Conservation (phyloP, 805 yeast species). For the Zygoascus ofunaensis region DNA sequence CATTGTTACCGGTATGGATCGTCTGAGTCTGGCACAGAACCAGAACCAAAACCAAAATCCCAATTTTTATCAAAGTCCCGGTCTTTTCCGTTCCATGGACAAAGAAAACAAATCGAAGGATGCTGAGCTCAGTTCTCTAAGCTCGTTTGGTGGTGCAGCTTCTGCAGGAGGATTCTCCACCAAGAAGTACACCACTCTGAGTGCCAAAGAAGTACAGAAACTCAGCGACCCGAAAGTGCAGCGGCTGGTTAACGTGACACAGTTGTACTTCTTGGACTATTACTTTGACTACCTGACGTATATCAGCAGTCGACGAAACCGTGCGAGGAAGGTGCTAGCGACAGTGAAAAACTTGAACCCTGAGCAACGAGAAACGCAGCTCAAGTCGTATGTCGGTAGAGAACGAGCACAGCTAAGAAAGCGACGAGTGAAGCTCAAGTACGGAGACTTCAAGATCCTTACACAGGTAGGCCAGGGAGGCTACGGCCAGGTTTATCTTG, state of each 20-base stretch:
- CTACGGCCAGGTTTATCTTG: conserved; percentile 96
- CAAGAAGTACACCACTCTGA: conserved; percentile 5
- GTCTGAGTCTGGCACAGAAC: conserved; percentile 8
- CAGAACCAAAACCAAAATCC: conserved; percentile 5
- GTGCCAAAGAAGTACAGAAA: conserved; percentile 20
- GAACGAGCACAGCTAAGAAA: conserved; percentile 81
- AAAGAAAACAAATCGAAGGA: background rate
- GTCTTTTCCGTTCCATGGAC: too few species aligned
- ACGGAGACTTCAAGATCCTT: conserved; percentile 90
- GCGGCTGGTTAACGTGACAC: conserved; percentile 83
- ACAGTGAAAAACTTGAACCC: conserved; percentile 31
- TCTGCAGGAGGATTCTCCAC: background rate
- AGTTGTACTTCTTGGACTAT: conserved; percentile 87
- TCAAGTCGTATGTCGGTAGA: conserved; percentile 73
- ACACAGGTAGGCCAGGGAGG: conserved; percentile 99
- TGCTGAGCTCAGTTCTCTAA: background rate
- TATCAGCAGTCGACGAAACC: conserved; percentile 74
- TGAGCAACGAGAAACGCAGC: conserved; percentile 43
- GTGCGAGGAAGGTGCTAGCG: conserved; percentile 61
- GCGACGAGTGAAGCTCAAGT: conserved; percentile 83
- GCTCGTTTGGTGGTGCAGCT: too few species aligned
- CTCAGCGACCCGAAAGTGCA: conserved; percentile 70
- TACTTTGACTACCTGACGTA: conserved; percentile 95
- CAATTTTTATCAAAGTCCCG: too few species aligned
- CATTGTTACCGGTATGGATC: conserved; percentile 14